These are phyloP conservation scores for Fusarium phyllophilum DNA, from an alignment of 2,329 filamentous ascomycete species.

Conservation along the genomic window DNA sequence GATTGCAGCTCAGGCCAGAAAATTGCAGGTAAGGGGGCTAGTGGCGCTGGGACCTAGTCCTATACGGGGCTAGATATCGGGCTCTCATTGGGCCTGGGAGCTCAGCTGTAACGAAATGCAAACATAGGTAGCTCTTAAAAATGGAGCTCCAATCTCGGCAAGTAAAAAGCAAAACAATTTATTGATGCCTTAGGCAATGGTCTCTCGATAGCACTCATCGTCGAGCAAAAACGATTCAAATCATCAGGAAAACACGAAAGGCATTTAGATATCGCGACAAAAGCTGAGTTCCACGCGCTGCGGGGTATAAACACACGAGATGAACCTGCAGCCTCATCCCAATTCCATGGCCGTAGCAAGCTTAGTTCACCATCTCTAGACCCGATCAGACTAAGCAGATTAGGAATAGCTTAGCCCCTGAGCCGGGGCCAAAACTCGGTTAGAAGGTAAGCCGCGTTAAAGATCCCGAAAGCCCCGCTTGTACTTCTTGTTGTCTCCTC, in stretches of 20 bases:
- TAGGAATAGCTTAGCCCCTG: background rate
- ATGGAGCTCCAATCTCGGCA: background rate
- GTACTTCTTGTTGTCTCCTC: background rate
- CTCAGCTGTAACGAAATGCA: background rate
- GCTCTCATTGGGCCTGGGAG: background rate
- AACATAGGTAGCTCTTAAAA: background rate
- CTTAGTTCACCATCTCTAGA: background rate
- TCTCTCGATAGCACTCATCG: background rate
- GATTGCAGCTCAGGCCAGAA: background rate
- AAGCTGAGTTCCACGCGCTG: background rate
- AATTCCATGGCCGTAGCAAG: background rate
- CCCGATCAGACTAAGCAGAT: background rate
- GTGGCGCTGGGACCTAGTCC: background rate
- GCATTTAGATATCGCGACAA: background rate
- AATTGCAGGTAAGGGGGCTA: background rate
- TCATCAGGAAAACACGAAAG: background rate
- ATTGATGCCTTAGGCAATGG: background rate
- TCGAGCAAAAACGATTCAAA: background rate
- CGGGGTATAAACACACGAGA: background rate
- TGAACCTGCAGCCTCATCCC: background rate
- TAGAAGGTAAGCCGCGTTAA: background rate
- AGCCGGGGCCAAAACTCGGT: background rate
- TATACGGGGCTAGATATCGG: background rate
- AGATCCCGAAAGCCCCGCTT: background rate
- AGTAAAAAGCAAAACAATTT: background rate